A percentile compares a stretch with the other conserved stretches of the same genome.
Evolutionary conservation across 176 grass and related monocot species (phyloP).

Genomic region (Guadua angustifolia): DNA sequence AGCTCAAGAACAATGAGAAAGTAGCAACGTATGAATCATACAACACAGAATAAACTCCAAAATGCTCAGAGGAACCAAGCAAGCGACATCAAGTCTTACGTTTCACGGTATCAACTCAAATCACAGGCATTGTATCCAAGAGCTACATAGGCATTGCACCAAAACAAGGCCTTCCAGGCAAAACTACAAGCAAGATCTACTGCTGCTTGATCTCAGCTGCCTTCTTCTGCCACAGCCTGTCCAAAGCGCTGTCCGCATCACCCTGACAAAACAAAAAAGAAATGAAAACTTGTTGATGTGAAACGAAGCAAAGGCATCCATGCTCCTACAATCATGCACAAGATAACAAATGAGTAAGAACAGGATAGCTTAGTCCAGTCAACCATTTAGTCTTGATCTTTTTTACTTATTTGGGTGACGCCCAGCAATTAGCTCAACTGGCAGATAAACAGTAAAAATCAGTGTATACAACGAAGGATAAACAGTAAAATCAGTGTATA

Average conservation of each 20-base stretch:
- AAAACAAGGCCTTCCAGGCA: conserved; percentile 33
- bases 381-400: neutral
- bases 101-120: conserved; percentile 34
- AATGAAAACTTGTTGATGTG: conserved; percentile 6
- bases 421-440: neutral
- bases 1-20: no score
- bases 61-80: no score
- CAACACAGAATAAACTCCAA: no score
- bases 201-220: conserved; percentile 71
- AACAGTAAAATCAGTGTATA: neutral
- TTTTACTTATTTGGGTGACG: neutral
- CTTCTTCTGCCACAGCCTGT: conserved; percentile 89
- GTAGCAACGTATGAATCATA: no score
- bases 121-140: conserved; percentile 31
- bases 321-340: neutral
- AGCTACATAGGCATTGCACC: conserved; percentile 32
- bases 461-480: neutral
- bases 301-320: neutral
- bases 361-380: neutral
- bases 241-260: conserved; percentile 74
- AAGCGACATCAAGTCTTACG: conserved; percentile 18
- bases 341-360: neutral
- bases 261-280: conserved; percentile 43
- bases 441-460: neutral
- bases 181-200: conserved; percentile 54